Evolutionary conservation across 2,329 filamentous ascomycete genomes (phyloP), one percentile per base, ranked within the genome.

Genomic region (Microsporum canis): DNA sequence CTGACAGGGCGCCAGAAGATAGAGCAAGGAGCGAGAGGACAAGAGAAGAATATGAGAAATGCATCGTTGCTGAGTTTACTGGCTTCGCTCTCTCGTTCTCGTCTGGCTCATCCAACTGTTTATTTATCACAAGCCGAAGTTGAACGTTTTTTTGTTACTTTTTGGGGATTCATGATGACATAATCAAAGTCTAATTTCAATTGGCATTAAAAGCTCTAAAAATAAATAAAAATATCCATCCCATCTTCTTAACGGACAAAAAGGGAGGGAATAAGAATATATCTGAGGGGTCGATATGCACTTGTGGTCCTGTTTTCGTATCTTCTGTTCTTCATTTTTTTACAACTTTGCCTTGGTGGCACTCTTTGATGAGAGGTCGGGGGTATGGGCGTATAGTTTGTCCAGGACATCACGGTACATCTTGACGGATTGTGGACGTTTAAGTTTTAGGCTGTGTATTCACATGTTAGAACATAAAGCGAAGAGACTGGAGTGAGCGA

Each of bases 341-440:
- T 72, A 77, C 58, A 77, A 68, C 68, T 75, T 77, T 34, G 76
- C 73, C 58, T 70, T 74, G 14, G 72, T 70, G 49, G 70, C 34
- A 3, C 67, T n/a, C 17, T 68, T 71, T 12, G 59, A 53, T 57
- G 73, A 63, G 60, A 71, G 71, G 33, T 71, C 73, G n/a, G 71
- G 64, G 12, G 78, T 78, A 69, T 85, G 81, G 34, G 78, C 79
- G 67, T 88, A 88, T 67, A 86, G 77, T 64, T 80, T 76, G 65
- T 87, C 84, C 29, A 87, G 71, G 38, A 83, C 70, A 49, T 75
- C 66, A 60, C 84, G 78, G 71, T 81, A 88, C 64, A 73, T 76
- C 78, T 87, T 88, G 31, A 80, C 84, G 3, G 83, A 79, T 64
- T 86, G 84, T 56, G 86, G 84, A 49, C 86, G 81, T 78, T 89